phyloP scores from a whole-genome alignment of 805 yeast genomes.

The Myxozyma mucilagina region DNA sequence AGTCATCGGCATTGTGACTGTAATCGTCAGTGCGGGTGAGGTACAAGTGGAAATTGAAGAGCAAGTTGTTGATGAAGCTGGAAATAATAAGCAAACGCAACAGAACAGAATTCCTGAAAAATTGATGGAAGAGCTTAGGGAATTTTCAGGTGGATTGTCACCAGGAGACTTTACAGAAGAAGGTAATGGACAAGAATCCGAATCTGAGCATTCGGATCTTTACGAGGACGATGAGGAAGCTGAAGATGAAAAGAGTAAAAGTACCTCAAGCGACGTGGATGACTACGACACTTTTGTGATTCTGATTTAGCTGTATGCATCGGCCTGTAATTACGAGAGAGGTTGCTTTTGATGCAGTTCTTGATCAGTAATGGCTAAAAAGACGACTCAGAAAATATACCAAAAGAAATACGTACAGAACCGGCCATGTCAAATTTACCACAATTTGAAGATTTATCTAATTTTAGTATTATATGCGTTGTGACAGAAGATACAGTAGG shows the following conservation, averaged over 20 bases:
- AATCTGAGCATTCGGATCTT: neutral
- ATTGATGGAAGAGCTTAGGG: slow-evolving; percentile 20
- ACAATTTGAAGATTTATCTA: no score
- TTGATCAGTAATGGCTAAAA: no score
- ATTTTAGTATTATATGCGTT: no score
- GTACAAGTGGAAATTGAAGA: slow-evolving; percentile 21
- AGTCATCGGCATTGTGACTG: slow-evolving; percentile 23
- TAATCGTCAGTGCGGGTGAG: slow-evolving; percentile 14
- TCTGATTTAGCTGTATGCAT: neutral
- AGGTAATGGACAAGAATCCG: neutral
- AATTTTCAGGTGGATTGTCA: slow-evolving; percentile 23
- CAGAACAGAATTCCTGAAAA: slow-evolving; percentile 13
- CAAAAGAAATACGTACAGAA: no score
- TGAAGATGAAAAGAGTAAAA: neutral
- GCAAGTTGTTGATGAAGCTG: neutral
- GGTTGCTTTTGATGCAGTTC: neutral
- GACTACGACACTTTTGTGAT: neutral
- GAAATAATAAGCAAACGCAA: slow-evolving; percentile 1
- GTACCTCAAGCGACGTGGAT: neutral
- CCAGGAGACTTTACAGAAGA: neutral
- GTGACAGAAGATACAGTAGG: no score
- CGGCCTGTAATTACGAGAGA: neutral
- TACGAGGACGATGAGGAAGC: slow-evolving; percentile 1
- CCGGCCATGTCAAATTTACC: no score
- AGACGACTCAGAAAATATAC: no score